Evolutionary conservation across 2,329 filamentous ascomycete species (phyloP), one percentile per base, ranked within the genome.

Genomic region (Fusarium globosum): DNA sequence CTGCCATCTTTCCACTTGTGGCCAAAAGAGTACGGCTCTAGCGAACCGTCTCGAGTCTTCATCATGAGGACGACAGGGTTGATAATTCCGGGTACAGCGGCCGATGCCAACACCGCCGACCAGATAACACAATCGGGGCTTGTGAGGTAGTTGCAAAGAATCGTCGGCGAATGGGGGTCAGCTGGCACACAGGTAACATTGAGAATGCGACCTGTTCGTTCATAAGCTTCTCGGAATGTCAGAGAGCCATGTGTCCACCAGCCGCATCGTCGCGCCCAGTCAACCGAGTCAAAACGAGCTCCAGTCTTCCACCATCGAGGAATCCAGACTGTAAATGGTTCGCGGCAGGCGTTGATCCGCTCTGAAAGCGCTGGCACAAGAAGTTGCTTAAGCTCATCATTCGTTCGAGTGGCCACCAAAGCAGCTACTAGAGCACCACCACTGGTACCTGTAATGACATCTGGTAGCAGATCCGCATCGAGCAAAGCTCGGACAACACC

Each of bases 1-100:
- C 93, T 96, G 60, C 96, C 96, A 81, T 99, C 96, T 83, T 99
- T 99, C 96, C 96, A 99, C 84, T 98, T 98, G 86, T 98, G 95
- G 0, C 96, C 96, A 80, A 99, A 99, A 1, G 94, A 97, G 82
- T 97, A 99, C 0, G 96, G 96, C 1, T 91, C 90, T 8, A 99
- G 86, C 5, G 87, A 91, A 3, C 95, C 95, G 68, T 95, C 89
- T 23, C 88, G 86, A 60, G 89, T 93, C 84, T 97, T 97, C 86
- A 97, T 95, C 86, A 94, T 94, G 13, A 99, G 90, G 3, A 99
- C 96, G 6, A 97, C 94, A 0, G 96, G 96, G 79, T 98, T 98
- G 41, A 98, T 85, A 65, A 99, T 98, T 4, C 96, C 96, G 0
- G 96, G 96, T 0, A 99, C 96, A 9, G 96, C 96, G 8, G 96